Conservation (phyloP, 2,329 filamentous ascomycete genomes). For the Epichloe sylvatica region DNA sequence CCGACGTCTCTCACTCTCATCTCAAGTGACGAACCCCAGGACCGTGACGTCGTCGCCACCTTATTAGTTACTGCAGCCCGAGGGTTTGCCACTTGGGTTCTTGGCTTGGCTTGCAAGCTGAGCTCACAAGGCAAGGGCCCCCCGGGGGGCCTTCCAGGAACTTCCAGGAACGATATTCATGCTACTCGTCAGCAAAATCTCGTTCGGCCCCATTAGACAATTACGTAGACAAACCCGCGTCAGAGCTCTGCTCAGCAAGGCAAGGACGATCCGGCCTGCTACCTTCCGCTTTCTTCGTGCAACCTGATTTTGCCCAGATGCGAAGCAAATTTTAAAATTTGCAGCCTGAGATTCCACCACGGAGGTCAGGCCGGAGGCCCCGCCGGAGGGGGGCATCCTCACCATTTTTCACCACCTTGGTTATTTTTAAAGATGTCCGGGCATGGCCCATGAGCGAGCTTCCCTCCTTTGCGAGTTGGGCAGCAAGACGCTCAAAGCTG, state of each 20-base stretch:
- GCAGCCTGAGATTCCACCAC: background rate
- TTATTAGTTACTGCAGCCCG: background rate
- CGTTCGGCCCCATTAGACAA: background rate
- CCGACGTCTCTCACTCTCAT: background rate
- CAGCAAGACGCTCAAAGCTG: background rate
- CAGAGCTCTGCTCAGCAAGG: background rate
- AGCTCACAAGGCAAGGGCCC: no score
- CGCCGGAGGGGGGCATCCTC: background rate
- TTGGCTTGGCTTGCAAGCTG: background rate
- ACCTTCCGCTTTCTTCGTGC: background rate
- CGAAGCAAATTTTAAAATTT: background rate
- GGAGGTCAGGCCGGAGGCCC: background rate
- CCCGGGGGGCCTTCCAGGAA: background rate
- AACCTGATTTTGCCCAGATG: background rate
- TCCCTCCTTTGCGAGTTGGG: background rate
- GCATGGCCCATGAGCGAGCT: background rate
- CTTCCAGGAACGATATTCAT: background rate
- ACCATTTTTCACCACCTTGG: background rate
- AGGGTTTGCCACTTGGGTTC: background rate
- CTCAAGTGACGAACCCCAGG: background rate
- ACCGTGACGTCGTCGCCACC: slow-evolving; percentile 3
- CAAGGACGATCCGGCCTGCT: background rate
- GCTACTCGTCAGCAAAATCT: no score
- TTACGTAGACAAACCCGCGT: background rate
- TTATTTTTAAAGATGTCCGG: background rate